Evolutionary conservation across 2,329 filamentous ascomycete species (phyloP), one percentile per base, ranked within the genome.

Genomic region (Ophiognomonia clavigignenti-juglandacearum): DNA sequence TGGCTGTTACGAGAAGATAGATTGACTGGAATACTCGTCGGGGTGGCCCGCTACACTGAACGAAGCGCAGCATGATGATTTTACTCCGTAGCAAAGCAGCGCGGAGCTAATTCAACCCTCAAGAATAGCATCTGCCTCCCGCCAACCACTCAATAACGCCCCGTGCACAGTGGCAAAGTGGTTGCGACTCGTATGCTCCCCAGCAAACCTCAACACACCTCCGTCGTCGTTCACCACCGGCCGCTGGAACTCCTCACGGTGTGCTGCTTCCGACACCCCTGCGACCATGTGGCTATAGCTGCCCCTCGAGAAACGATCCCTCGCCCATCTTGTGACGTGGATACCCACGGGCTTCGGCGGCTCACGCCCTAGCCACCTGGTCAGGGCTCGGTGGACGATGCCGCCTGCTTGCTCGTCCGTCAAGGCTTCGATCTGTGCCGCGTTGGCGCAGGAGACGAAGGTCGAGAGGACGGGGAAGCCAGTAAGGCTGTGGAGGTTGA

Each of bases 141-240:
- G 38, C 45, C 45, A 42, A 2, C 45, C 45, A 18, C 45, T 47
- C 31, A 42, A 11, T 14, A 47, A 34, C 31, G 45, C 45, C 9
- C 45, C 45, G 18, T 47, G 45, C 31, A 42, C 45, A 14, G 45
- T 47, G 31, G 45, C 45, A 42, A 47, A 47, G 20, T 47, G 45
- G 26, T 47, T 40, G 9, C 38, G 16, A 19, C 45, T 47, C 14
- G 45, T 47, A 23, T 47, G 45, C 39, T 47, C 45, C 14, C 45
- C 45, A 7, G 45, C 45, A 32, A 47, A 47, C 31, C 45, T 29
- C 32, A 47, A 13, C 9, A 42, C 38, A 4, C 27, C 45, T 9
- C 45, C 45, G 9, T 38, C 32, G 3, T 18, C 13, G 11, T 37
- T 37, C 27, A 42, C 31, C 14, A 42, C n/a, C 11, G 45, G 38